Evolutionary conservation across 257 asterid genomes (phyloP).

Genomic region (Solanum peruvianum): DNA sequence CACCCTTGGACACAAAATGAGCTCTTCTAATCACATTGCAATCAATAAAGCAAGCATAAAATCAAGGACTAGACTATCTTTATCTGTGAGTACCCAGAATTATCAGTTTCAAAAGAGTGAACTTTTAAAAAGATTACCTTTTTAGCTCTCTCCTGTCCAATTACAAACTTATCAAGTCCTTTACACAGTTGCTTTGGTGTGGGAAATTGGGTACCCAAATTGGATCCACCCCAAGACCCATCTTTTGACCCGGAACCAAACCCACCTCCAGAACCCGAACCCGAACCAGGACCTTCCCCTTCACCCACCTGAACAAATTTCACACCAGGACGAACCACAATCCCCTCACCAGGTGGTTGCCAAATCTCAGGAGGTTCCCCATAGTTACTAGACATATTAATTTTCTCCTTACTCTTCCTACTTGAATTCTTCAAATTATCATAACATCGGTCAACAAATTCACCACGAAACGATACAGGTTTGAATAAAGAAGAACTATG

Average conservation of each 20-base stretch:
- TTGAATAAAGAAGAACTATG: conserved; percentile 42
- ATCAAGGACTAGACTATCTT: background rate
- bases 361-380: conserved; percentile 99
- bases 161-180: conserved; percentile 95
- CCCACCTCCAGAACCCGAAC: conserved; percentile 43
- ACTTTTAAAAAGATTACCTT: conserved; percentile 38
- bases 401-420: conserved; percentile 10
- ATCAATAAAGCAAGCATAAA: background rate
- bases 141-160: conserved; percentile 95
- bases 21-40: background rate
- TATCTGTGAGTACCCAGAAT: background rate
- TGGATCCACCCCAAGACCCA: conserved; percentile 91
- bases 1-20: background rate
- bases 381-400: conserved; percentile 34
- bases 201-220: conserved; percentile 62
- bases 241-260: conserved; percentile 41
- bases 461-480: conserved; percentile 39
- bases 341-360: conserved; percentile 88
- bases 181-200: conserved; percentile 92
- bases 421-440: conserved; percentile 7
- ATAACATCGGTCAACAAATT: conserved; percentile 17
- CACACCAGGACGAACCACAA: conserved; percentile 65
- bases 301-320: conserved; percentile 48
- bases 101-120: background rate
- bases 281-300: conserved; percentile 27